These are phyloP conservation scores for Cystobasidiaceae sp. DNA, from an alignment of 1,284 basidiomycete species.

Conservation along the genomic window DNA sequence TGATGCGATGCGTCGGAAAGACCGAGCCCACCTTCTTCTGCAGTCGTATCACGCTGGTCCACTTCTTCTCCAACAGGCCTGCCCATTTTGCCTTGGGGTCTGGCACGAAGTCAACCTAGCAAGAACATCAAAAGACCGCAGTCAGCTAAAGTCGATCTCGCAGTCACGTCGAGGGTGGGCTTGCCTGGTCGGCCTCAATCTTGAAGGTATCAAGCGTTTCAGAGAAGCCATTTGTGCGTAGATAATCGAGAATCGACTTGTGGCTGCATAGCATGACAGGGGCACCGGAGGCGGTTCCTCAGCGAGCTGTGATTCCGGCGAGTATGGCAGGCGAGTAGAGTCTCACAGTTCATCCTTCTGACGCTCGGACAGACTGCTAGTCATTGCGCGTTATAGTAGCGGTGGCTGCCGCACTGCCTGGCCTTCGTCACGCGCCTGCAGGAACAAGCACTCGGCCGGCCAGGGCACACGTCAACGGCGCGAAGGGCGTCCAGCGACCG, in stretches of 20 bases:
- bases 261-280: slow-evolving; percentile 57
- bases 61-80: slow-evolving; percentile 86
- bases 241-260: slow-evolving; percentile 78
- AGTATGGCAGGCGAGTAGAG: no score
- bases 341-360: slow-evolving; percentile 79
- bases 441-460: no score
- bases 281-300: no score
- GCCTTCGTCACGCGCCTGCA: no score
- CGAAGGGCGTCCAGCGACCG: no score
- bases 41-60: slow-evolving; percentile 84
- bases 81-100: slow-evolving; percentile 77
- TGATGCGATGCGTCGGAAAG: no score
- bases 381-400: no score
- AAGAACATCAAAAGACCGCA: slow-evolving; percentile 7
- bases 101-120: slow-evolving; percentile 60
- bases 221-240: slow-evolving; percentile 61
- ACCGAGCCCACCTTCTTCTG: slow-evolving; percentile 86
- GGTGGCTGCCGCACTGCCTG: slow-evolving; percentile 1
- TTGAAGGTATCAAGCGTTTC: slow-evolving; percentile 62
- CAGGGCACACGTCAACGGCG: no score
- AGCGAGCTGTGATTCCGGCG: no score
- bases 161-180: neutral
- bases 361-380: slow-evolving; percentile 58
- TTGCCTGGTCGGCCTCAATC: slow-evolving; percentile 51
- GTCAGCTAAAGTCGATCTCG: neutral